A percentile compares a stretch with the other conserved stretches of the same genome.
Evolutionary conservation across 1,284 basidiomycete genomes (phyloP).

Genomic region (Dichomitus squalens): DNA sequence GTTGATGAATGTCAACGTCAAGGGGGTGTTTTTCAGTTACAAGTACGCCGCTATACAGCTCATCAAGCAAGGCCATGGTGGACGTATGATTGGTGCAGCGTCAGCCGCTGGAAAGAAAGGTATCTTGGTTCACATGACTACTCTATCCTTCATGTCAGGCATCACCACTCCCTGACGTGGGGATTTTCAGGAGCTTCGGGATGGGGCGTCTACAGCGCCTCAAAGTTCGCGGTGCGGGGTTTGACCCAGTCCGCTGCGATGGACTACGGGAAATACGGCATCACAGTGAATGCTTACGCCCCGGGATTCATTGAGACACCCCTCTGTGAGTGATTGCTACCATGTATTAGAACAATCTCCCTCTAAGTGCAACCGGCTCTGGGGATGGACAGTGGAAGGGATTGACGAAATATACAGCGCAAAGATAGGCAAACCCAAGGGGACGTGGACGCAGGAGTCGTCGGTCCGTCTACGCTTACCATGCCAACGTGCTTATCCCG

Average conservation of each 20-base stretch:
- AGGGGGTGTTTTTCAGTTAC: constrained; percentile 36
- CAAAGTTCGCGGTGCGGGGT: constrained; percentile 35
- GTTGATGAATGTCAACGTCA: constrained; percentile 30
- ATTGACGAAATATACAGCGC: not conserved
- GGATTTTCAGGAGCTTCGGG: constrained; percentile 7
- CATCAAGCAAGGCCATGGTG: constrained; percentile 36
- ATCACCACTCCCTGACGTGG: no score
- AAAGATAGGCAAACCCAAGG: not conserved
- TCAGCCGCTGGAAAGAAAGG: constrained; percentile 24
- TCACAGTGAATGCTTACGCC: constrained; percentile 22
- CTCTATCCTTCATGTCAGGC: no score
- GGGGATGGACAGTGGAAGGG: not conserved
- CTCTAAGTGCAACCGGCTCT: not conserved
- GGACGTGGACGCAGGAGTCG: no score
- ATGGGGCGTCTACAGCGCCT: constrained; percentile 20
- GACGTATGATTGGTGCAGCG: constrained; percentile 33
- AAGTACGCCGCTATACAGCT: constrained; percentile 37
- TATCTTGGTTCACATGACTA: constrained; percentile 11
- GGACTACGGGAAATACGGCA: constrained; percentile 22
- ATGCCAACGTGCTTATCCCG: no score
- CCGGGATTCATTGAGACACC: constrained; percentile 19
- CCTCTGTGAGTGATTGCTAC: not conserved
- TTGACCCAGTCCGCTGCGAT: constrained; percentile 26
- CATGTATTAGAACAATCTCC: not conserved
- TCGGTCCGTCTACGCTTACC: no score